Conservation (phyloP, 345 rosid genomes). For the Dipteronia dyeriana region DNA sequence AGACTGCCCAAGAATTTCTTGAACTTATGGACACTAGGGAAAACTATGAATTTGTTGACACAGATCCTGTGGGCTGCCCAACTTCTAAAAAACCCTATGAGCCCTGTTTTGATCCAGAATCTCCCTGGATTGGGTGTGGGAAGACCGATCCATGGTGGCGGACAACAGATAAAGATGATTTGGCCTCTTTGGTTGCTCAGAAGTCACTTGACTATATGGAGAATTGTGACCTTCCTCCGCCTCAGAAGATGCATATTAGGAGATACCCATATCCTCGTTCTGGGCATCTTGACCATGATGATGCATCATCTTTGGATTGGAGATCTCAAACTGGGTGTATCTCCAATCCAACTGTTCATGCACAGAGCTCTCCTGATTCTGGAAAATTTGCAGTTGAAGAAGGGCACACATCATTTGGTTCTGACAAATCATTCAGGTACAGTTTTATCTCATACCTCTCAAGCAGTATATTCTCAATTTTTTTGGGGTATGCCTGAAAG, state of each 20-base stretch:
- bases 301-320: constrained; percentile 35
- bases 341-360: constrained; percentile 32
- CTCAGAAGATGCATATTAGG: constrained; percentile 53
- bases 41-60: constrained; percentile 38
- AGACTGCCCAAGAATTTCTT: constrained; percentile 38
- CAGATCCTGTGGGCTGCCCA: constrained; percentile 34
- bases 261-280: constrained; percentile 40
- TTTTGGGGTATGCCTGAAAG: background rate
- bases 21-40: constrained; percentile 44
- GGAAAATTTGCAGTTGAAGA: constrained; percentile 30
- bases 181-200: constrained; percentile 87
- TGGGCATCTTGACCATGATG: constrained; percentile 34
- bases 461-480: background rate
- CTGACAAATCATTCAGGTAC: constrained; percentile 48
- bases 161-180: constrained; percentile 66
- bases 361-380: constrained; percentile 22
- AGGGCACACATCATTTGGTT: constrained; percentile 27
- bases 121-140: constrained; percentile 63
- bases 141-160: constrained; percentile 92
- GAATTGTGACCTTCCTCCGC: constrained; percentile 91
- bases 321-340: constrained; percentile 26
- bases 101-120: constrained; percentile 42
- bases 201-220: constrained; percentile 67
- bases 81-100: constrained; percentile 42
- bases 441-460: background rate